phyloP scores from a whole-genome alignment of 1,284 basidiomycete genomes.

The Moniliella sp. region DNA sequence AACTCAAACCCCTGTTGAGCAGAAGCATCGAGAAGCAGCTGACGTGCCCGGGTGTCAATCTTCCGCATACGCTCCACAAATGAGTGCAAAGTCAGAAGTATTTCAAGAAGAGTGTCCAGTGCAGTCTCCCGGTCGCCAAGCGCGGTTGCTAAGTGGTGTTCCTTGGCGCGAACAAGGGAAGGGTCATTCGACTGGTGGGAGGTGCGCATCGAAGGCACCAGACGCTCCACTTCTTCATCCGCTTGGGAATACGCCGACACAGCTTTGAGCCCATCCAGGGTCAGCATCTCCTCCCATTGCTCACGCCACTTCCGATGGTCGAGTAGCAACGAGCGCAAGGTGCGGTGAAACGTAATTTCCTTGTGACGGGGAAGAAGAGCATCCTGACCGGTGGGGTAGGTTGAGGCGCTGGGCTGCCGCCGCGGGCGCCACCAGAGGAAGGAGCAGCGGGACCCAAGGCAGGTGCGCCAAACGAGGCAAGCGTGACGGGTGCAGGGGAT shows the following conservation, averaged over 20 bases:
- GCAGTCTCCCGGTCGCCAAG: background rate
- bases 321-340: background rate
- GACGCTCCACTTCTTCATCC: background rate
- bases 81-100: background rate
- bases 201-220: background rate
- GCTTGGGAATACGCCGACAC: background rate
- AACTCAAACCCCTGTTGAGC: background rate
- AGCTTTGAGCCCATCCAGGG: background rate
- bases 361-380: background rate
- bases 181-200: background rate
- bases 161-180: background rate
- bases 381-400: too few relatives aligned
- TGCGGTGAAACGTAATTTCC: background rate
- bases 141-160: background rate
- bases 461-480: too few relatives aligned
- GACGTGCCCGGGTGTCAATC: background rate
- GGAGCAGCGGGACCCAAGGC: too few relatives aligned
- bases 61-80: background rate
- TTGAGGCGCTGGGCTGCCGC: background rate
- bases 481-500: background rate
- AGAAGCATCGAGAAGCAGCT: background rate
- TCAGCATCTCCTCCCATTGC: background rate
- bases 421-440: too few relatives aligned
- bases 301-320: background rate
- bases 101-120: background rate